phyloP scores from a whole-genome alignment of 345 rosid species.

The Cardiospermum halicacabum region DNA sequence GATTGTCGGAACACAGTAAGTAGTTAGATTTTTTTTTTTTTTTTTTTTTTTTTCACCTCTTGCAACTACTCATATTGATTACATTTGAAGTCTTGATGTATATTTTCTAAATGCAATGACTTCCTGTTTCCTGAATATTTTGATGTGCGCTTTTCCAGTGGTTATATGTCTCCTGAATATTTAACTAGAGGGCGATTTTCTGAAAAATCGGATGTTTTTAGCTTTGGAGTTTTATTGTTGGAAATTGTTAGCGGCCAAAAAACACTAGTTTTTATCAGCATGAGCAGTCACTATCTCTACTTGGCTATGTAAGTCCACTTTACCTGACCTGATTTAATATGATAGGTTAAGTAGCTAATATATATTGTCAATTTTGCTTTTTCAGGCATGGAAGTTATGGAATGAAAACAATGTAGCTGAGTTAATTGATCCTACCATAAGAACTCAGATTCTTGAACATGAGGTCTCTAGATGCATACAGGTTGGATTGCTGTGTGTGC shows the following conservation, averaged over 20 bases:
- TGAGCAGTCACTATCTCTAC: slow-evolving; percentile 21
- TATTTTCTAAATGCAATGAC: too few species aligned
- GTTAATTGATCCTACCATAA: background rate
- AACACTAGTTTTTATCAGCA: slow-evolving; percentile 30
- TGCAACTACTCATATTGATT: too few species aligned
- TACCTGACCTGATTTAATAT: background rate
- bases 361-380: background rate
- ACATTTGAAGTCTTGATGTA: too few species aligned
- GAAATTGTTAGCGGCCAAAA: slow-evolving; percentile 37
- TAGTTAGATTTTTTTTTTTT: too few species aligned
- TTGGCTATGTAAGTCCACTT: slow-evolving; percentile 28
- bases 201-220: slow-evolving; percentile 26
- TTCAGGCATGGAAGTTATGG: slow-evolving; percentile 1
- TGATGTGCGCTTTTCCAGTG: background rate
- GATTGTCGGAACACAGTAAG: slow-evolving; percentile 48
- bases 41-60: background rate
- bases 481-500: background rate
- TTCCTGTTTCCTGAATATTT: too few species aligned
- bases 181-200: background rate
- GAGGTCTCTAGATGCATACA: background rate
- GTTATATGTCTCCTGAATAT: background rate
- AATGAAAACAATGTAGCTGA: background rate
- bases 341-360: background rate
- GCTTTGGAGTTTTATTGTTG: slow-evolving; percentile 37
- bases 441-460: background rate